Base-by-base conservation (phyloP, 257 asterid genomes). In the Petunia secreta region DNA sequence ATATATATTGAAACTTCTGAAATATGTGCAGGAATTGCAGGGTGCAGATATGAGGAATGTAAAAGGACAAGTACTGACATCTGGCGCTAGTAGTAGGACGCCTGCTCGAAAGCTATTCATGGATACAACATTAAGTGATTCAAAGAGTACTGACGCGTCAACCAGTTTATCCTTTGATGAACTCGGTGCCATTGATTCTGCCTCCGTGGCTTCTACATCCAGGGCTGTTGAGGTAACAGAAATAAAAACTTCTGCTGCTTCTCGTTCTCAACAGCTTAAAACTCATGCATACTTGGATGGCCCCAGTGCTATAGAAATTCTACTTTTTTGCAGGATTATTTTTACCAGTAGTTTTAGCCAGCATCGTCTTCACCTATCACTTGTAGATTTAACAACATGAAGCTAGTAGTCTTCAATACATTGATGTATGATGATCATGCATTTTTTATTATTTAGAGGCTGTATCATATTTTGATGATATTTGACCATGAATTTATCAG, bases 181-280 rank as follows among this genome's bases (percentile, higher is more conserved):
- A 77, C 87, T 88, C 54, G 80, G 88, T 66, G 90, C 85, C 65
- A 88, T 88, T 59, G 96, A 90, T 82, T 88, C 96, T 41, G 86
- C 90, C 38, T 85, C 93, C 63, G 57, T 90, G 63, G 94, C 93
- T 83, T 92, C 97, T 85, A 85, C 97, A 84, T 95, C 97, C 58
- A 89, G 87, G 84, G 87, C 85, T 34, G 81, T 85, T 10, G 99
- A 93, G 97, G 99, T 95, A 82, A 83, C 75, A 67, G 43, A 63
- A 63, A 48, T 40, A 63, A 14, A 78, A 63, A 8, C 48, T 79
- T 79, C 63, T 63, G 62, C 60, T 53, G 43, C 43, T 66, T 53
- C 57, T 79, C 50, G 6, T 39, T 79, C 44, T 41, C 50, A 53
- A 53, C 57, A 79, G 60, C 37, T n/a, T 34, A 79, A 48, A 48